Evolutionary conservation across 805 yeast species (phyloP), one percentile per base, ranked within the genome.

Genomic region (Kregervanrija fluxuum): DNA sequence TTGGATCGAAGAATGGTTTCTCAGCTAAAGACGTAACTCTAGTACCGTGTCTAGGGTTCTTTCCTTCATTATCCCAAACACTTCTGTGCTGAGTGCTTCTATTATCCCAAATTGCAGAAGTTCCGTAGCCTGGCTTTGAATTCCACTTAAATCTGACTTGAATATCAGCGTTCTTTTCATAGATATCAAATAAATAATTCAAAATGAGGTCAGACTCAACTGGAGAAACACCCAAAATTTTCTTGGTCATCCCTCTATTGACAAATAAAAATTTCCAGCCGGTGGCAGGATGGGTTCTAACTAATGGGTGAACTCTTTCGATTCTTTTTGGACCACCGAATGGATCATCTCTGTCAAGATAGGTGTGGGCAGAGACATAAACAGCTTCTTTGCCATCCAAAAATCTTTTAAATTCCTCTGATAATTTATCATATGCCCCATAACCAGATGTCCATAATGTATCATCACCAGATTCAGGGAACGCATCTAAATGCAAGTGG

Each of bases 231-330:
- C 80, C 82, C 11, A 70, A 69, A 44, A 79, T 77, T 49, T 76
- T 65, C 35, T 54, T 65, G 6, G 81, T 77, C 69, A 70, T 67
- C 16, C 67, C 61, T 40, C 77, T 67, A 59, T 77, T 75, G 33
- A 77, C 76, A 50, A 65, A 78, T 49, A 79, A 62, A 2, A 77
- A 65, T 60, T 79, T 80, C 75, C 77, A 70, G 32, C 82, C 82
- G 30, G 85, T 79, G 11, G 73, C 80, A 9, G 85, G 85, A 53
- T 80, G 82, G 31, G 82, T 76, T 62, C 84, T 70, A 28, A 80
- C 71, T 15, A 80, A 49, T 3, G 83, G 84, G 59, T 80, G 85
- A 46, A 69, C 73, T 57, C 80, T 69, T 52, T 70, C 79, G 44
- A 78, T 66, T 43, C 66, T 68, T 40, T 66, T 65, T 15, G 70